Evolutionary conservation across 306 rosid genomes (phyloP).

Genomic region (Ormosia semicastrata): DNA sequence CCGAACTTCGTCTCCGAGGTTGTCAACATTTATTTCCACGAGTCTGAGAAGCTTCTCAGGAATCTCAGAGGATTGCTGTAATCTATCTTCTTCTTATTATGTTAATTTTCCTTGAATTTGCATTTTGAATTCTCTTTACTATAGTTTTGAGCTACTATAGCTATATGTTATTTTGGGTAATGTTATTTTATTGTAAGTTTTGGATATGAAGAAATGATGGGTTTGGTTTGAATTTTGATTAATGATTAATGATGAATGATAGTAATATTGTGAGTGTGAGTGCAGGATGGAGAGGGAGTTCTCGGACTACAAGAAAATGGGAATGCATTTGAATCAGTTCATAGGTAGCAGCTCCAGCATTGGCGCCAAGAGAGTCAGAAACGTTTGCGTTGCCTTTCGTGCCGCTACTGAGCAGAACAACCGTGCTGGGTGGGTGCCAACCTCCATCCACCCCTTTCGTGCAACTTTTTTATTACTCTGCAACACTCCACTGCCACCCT

Average conservation of each 20-base stretch:
- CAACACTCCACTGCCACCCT: not conserved
- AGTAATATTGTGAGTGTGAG: not conserved
- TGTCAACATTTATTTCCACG: constrained; percentile 87
- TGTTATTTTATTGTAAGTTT: too few relatives aligned
- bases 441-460: constrained; percentile 13
- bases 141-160: too few relatives aligned
- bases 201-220: not conserved
- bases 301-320: constrained; percentile 75
- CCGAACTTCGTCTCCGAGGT: constrained; percentile 94
- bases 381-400: constrained; percentile 90
- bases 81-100: not conserved
- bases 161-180: too few relatives aligned
- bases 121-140: not conserved
- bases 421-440: constrained; percentile 61
- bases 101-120: not conserved
- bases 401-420: constrained; percentile 76
- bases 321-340: constrained; percentile 88
- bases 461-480: not conserved
- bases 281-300: constrained; percentile 72
- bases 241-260: not conserved
- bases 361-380: constrained; percentile 88
- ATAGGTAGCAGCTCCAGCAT: constrained; percentile 97
- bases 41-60: constrained; percentile 82
- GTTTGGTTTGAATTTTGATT: not conserved
- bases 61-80: constrained; percentile 77